Percentiles rank a stretch among this genome's conserved stretches.
phyloP scores from a whole-genome alignment of 1,284 basidiomycete species.

The Ganoderma resinaceum region DNA sequence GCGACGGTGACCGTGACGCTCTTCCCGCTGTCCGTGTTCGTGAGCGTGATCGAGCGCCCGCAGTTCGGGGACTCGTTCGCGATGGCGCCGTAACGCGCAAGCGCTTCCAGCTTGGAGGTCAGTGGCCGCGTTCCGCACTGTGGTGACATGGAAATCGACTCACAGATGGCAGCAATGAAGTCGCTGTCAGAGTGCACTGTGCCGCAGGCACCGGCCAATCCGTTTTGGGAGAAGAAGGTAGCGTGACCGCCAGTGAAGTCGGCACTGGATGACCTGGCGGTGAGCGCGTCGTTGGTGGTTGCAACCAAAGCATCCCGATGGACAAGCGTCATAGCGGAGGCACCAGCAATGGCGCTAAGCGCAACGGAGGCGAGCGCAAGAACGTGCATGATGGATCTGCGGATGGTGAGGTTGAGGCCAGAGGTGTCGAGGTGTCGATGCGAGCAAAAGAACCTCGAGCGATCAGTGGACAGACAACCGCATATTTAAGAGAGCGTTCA shows the following conservation, averaged over 20 bases:
- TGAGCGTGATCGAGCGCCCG: constrained; percentile 70
- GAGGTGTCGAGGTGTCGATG: background rate
- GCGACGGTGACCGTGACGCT: constrained; percentile 69
- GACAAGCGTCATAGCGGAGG: background rate
- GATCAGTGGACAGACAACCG: background rate
- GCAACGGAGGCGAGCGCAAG: background rate
- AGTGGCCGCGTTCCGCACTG: background rate
- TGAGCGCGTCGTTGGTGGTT: background rate
- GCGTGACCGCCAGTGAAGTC: background rate
- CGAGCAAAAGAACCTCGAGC: background rate
- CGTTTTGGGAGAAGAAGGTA: background rate
- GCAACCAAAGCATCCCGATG: background rate
- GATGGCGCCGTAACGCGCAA: background rate
- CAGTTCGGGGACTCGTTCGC: constrained; percentile 60
- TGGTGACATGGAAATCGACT: background rate
- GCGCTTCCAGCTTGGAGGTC: background rate
- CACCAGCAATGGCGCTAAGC: background rate
- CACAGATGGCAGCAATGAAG: background rate
- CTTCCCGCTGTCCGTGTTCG: constrained; percentile 63
- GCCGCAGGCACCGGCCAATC: background rate
- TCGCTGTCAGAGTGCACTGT: background rate
- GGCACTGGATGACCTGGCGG: background rate
- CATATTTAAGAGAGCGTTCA: background rate
- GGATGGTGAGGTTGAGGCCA: background rate
- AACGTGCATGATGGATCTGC: background rate